Evolutionary conservation across 805 yeast species (phyloP).

Genomic region (Blastobotrys terrestris): DNA sequence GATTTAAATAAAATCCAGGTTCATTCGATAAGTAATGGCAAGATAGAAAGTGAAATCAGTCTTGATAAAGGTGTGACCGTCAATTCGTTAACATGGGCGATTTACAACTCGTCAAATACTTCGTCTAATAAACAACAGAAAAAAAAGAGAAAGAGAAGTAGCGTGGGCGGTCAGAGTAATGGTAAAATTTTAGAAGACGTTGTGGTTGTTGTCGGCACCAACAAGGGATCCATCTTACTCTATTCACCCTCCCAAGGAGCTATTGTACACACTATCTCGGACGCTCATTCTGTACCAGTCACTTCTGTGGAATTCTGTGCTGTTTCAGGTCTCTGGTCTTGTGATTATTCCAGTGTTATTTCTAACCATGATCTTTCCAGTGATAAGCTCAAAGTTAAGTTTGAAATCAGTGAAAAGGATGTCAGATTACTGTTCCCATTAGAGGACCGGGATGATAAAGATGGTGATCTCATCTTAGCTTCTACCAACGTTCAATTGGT

Average conservation of each 20-base stretch:
- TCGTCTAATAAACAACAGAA: conserved; percentile 17
- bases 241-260: conserved; percentile 64
- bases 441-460: not conserved
- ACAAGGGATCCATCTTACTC: conserved; percentile 55
- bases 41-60: conserved; percentile 42
- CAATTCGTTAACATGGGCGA: conserved; percentile 50
- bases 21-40: conserved; percentile 42
- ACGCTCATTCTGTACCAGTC: conserved; percentile 43
- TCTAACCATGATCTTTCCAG: conserved; percentile 53
- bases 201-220: conserved; percentile 55
- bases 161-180: conserved; percentile 14
- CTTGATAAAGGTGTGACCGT: conserved; percentile 47
- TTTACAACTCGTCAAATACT: conserved; percentile 13
- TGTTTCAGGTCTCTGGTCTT: conserved; percentile 46
- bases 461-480: conserved; percentile 48
- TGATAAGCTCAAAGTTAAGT: conserved; percentile 25
- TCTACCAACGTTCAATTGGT: conserved; percentile 60
- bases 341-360: conserved; percentile 52
- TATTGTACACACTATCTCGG: conserved; percentile 45
- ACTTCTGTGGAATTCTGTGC: conserved; percentile 41
- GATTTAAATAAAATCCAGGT: conserved; percentile 67
- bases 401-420: conserved; percentile 14
- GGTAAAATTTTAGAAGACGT: conserved; percentile 33
- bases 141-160: conserved; percentile 28
- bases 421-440: conserved; percentile 12